These are phyloP conservation scores for Lactarius hatsudake DNA, from an alignment of 768 basidiomycete genomes.

Conservation along the genomic window DNA sequence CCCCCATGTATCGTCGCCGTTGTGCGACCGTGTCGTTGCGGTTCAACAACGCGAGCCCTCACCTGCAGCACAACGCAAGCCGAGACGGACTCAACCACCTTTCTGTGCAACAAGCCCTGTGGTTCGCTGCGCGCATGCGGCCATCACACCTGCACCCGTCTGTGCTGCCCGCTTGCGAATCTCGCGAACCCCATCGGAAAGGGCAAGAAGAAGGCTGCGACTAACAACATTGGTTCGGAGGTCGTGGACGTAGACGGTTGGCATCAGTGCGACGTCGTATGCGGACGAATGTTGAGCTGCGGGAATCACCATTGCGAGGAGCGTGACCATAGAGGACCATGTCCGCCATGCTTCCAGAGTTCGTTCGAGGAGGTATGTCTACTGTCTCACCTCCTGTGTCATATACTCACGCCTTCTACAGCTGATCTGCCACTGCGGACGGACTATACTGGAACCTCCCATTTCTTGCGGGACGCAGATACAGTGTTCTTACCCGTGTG, in stretches of 20 bases:
- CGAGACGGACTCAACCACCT: constrained; percentile 43
- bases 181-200: constrained; percentile 51
- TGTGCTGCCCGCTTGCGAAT: constrained; percentile 87
- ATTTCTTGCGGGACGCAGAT: constrained; percentile 84
- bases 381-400: not conserved
- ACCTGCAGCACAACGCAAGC: constrained; percentile 50
- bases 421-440: constrained; percentile 79
- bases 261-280: constrained; percentile 83
- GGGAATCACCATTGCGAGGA: constrained; percentile 78
- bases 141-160: constrained; percentile 75
- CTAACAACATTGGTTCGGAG: constrained; percentile 34
- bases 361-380: constrained; percentile 82
- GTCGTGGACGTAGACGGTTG: constrained; percentile 63
- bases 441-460: constrained; percentile 86
- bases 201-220: constrained; percentile 52
- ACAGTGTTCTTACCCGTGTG: constrained; percentile 77
- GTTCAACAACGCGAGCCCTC: constrained; percentile 55
- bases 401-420: constrained; percentile 31
- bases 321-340: constrained; percentile 79
- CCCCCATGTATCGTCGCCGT: constrained; percentile 73
- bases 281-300: constrained; percentile 68
- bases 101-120: constrained; percentile 81
- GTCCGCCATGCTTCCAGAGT: constrained; percentile 80
- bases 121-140: constrained; percentile 78
- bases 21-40: constrained; percentile 84